Base-by-base conservation (phyloP, 1,139 yeast species). In the Debaryomyces nepalensis region DNA sequence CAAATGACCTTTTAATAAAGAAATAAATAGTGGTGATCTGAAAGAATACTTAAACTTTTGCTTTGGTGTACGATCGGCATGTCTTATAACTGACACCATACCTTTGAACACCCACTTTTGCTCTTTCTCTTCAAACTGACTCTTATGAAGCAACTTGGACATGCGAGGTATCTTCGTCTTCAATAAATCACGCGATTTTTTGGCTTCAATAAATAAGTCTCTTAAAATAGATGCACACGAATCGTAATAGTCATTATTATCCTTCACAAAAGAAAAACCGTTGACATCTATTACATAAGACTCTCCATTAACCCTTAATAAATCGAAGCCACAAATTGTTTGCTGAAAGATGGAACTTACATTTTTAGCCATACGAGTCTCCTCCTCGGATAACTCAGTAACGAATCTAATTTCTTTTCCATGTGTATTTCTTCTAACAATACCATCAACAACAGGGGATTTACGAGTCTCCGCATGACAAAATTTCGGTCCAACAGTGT, bases 391-490 rank as follows among this genome's bases (percentile, higher is more conserved):
- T 40, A 95, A 72, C 51, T 86, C 84, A 1, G 99, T 93, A 27
- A 93, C 79, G 58, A 86, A 95, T 51, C 99, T 76, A 36, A 95
- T 84, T 65, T 95, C 99, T 62, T 95, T 95, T 40, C 99, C 99
- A 55, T 91, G 96, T 1, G 99, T 91, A 61, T 95, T 95, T 63
- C 99, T 80, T 59, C 98, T 79, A 19, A 95, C 99, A 43, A 95
- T 87, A 39, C 99, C 99, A 68, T 95, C 99, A 11, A 95, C 99
- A 2, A 95, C 99, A 0, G 99, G 99, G 0, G 97, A 90, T 62
- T 95, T 95, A 57, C 99, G 79, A 1, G 99, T 95, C 61, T 95
- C 99, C 0, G 99, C 99, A 63, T 95, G 99, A 59, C 99, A 93
- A 59, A 79, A 95, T 19, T 72, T 70, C 3, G 86, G 82, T 1